Evolutionary conservation across 108 stramenopile species (phyloP), one percentile per base, ranked within the genome.

Genomic region (Pseudonitzschia multiseries): DNA sequence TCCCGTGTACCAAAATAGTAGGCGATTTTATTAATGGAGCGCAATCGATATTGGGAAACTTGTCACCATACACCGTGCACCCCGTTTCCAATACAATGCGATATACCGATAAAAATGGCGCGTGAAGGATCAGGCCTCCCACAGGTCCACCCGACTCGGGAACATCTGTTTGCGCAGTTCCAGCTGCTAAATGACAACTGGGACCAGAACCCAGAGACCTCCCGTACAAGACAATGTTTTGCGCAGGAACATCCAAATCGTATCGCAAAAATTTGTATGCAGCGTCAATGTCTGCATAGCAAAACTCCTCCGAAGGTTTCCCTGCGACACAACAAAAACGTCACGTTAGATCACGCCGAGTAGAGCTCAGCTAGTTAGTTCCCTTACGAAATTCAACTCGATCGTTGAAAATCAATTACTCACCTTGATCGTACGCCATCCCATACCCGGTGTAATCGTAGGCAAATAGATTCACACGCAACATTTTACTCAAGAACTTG

Each of bases 401-500:
- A n/a, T n/a, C n/a, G n/a, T n/a, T n/a, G n/a, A n/a, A n/a, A n/a
- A n/a, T n/a, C n/a, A n/a, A n/a, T 33, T 36, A 70, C 85, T 79
- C 73, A 89, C 91, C 91, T 73, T 89, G 81, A 72, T 88, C 92
- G 63, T 78, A 87, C 5, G 89, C 89, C 83, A 91, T 75, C 46
- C 96, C 97, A 74, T 98, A 98, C 27, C 99, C 99, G 4, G 96
- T 90, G 76, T 99, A 99, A 82, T 99, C 99, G 80, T 98, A 99
- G 24, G 98, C 99, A 71, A 99, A 84, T 40, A 99, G 86, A 80
- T 99, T 98, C 32, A 97, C 97, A 76, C 89, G 84, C 48, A 96
- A 76, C 85, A 91, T 93, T 72, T 93, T 93, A 68, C 89, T 89
- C 53, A 96, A 78, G 72, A 90, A 94, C 79, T 95, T 93, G 73